These are phyloP conservation scores for Pisolithus thermaeus DNA, from an alignment of 1,284 basidiomycete genomes.

Conservation along the genomic window DNA sequence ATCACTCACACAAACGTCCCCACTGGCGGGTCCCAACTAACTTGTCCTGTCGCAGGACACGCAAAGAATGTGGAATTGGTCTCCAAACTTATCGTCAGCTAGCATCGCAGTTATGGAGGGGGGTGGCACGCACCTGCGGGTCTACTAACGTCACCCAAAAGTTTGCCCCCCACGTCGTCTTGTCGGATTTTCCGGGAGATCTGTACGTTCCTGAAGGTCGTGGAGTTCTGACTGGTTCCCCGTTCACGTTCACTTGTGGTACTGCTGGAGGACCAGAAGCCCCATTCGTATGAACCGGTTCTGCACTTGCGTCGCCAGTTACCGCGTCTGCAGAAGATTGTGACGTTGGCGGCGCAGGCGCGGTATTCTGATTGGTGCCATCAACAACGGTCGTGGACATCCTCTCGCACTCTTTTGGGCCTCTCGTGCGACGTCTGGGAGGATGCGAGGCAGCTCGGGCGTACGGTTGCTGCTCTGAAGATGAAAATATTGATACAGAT, in stretches of 20 bases:
- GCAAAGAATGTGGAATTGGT: constrained; percentile 84
- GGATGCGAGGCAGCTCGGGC: background rate
- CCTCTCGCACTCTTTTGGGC: background rate
- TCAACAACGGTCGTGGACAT: constrained; percentile 23
- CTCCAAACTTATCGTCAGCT: constrained; percentile 33
- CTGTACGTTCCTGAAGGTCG: constrained; percentile 22
- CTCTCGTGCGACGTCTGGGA: constrained; percentile 4
- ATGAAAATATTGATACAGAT: constrained; percentile 4
- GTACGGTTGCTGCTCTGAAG: background rate
- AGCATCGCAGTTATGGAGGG: constrained; percentile 5
- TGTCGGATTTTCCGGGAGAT: constrained; percentile 22
- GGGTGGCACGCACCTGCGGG: constrained; percentile 55
- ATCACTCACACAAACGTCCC: constrained; percentile 77
- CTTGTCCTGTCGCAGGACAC: constrained; percentile 87
- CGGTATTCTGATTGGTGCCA: constrained; percentile 21
- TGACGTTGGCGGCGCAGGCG: background rate
- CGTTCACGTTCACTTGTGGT: constrained; percentile 30
- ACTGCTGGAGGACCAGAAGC: constrained; percentile 18
- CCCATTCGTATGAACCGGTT: constrained; percentile 11
- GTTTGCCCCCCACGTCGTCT: constrained; percentile 61
- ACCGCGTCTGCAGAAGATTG: constrained; percentile 3
- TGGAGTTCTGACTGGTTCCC: constrained; percentile 27
- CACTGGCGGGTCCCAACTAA: constrained; percentile 88
- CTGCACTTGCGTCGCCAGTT: constrained; percentile 1
- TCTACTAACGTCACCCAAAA: constrained; percentile 84